Conservation (phyloP, 306 rosid genomes). For the Inga leiocalycina region DNA sequence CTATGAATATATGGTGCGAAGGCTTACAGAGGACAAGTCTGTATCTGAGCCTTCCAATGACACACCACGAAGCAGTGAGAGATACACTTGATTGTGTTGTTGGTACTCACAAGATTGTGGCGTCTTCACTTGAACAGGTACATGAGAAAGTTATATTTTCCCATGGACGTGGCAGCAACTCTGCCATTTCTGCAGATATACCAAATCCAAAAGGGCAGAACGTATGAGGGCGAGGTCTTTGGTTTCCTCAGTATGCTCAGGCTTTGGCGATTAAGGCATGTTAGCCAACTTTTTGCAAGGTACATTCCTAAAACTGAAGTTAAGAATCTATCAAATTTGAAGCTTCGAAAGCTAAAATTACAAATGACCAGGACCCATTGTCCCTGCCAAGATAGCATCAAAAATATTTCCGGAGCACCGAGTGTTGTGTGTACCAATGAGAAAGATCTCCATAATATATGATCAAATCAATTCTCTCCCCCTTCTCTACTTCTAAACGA, state of each 20-base stretch:
- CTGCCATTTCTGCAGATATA: constrained; percentile 64
- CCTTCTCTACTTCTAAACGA: not conserved
- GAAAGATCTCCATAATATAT: not conserved
- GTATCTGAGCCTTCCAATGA: not conserved
- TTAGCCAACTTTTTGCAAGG: constrained; percentile 74
- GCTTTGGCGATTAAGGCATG: constrained; percentile 85
- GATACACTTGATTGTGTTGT: not conserved
- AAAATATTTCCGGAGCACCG: not conserved
- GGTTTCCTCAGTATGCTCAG: constrained; percentile 80
- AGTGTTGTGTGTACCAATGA: not conserved
- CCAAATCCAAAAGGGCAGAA: constrained; percentile 51
- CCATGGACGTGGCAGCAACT: constrained; percentile 79
- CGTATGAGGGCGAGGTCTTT: constrained; percentile 38
- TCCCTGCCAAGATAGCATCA: not conserved
- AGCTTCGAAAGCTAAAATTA: not conserved
- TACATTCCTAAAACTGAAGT: constrained; percentile 26
- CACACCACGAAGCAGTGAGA: not conserved
- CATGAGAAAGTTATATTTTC: constrained; percentile 55
- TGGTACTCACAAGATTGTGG: constrained; percentile 6
- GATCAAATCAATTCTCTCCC: not conserved
- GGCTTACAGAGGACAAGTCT: not conserved
- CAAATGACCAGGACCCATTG: not conserved
- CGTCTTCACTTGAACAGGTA: constrained; percentile 51
- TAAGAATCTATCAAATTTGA: not conserved
- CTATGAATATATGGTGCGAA: not conserved